Conservation (phyloP, 192 early-diverging fungal genomes). For the Coemansia sp. region DNA sequence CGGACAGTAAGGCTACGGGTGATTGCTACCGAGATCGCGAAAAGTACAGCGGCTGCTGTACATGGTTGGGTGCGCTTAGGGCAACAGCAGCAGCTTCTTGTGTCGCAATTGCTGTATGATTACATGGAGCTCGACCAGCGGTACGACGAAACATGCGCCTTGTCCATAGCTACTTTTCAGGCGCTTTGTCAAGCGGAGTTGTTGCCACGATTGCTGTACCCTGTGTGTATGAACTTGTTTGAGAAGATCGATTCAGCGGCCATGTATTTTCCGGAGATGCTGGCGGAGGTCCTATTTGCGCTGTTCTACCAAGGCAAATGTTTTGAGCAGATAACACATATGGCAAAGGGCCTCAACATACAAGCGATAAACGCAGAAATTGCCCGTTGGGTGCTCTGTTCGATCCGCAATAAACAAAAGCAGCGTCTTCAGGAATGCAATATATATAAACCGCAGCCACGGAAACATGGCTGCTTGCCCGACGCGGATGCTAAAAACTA, state of each 20-base stretch:
- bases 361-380: background rate
- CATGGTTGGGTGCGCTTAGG: background rate
- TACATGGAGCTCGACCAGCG: background rate
- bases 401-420: slow-evolving; percentile 21
- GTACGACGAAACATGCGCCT: background rate
- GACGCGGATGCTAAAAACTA: background rate
- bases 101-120: background rate
- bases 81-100: background rate
- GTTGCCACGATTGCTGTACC: background rate
- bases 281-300: background rate
- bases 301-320: slow-evolving; percentile 2
- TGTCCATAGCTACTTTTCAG: background rate
- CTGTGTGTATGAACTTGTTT: background rate
- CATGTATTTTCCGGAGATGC: background rate
- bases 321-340: background rate
- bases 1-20: background rate
- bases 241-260: background rate
- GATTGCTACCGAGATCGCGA: slow-evolving; percentile 3
- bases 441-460: no score
- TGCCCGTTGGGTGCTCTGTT: slow-evolving; percentile 8
- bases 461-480: background rate
- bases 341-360: background rate
- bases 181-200: background rate
- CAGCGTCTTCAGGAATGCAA: no score
- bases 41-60: background rate